Evolutionary conservation across 768 basidiomycete species (phyloP).

Genomic region (Podaxis sp.): DNA sequence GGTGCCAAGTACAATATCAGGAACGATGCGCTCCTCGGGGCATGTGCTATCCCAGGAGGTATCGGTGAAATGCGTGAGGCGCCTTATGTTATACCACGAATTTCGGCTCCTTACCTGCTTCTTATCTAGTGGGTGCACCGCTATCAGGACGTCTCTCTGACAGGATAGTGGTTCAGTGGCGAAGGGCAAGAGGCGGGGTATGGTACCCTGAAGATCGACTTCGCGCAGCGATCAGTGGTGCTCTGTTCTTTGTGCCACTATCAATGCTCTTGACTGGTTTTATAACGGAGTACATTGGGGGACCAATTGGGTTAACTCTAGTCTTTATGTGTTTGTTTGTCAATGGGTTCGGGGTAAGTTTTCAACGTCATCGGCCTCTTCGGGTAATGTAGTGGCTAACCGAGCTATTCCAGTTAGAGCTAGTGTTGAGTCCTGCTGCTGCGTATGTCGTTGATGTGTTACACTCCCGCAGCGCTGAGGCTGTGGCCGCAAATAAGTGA

Average conservation of each 20-base stretch:
- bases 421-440: conserved; percentile 47
- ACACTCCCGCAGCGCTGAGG: conserved; percentile 54
- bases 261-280: conserved; percentile 51
- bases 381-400: background rate
- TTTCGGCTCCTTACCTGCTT: background rate
- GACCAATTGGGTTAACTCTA: conserved; percentile 47
- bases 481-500: conserved; percentile 49
- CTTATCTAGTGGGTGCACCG: conserved; percentile 56
- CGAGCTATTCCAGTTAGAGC: conserved; percentile 41
- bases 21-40: conserved; percentile 58
- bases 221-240: conserved; percentile 48
- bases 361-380: background rate
- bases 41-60: conserved; percentile 61
- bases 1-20: conserved; percentile 55
- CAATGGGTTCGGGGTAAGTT: conserved; percentile 60
- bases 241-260: conserved; percentile 49
- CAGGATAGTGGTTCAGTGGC: conserved; percentile 41
- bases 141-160: conserved; percentile 63
- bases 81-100: background rate
- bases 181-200: conserved; percentile 47
- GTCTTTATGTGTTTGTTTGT: conserved; percentile 56
- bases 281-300: conserved; percentile 47
- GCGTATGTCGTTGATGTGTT: conserved; percentile 57
- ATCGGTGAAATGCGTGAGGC: conserved; percentile 58
- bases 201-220: conserved; percentile 69